Base-by-base conservation (phyloP, 1,139 yeast genomes). In the Saccharomycopsis hybrid region DNA sequence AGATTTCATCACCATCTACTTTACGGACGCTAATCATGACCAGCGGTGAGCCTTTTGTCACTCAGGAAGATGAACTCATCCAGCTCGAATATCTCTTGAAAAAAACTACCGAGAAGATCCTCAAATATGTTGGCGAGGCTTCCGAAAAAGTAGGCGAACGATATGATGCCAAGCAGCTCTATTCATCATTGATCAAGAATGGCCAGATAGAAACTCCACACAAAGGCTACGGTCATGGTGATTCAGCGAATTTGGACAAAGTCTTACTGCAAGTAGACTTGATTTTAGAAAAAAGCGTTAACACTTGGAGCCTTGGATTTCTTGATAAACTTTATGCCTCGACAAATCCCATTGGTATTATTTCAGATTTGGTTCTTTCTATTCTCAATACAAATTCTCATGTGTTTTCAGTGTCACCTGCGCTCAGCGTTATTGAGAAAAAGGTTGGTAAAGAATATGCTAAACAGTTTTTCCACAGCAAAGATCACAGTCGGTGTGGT, bases 241-340 rank as follows among this genome's bases (percentile, higher is more conserved):
- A 24, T 4, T 9, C 43, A 5, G 13, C 43, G 7, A 62, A 62
- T 5, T 24, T 33, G 13, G 38, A 37, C 4, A 74, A 75, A 4
- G 68, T 85, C 3, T 64, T 76, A 43, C 63, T 63, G 2, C 71
- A 77, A 11, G 73, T 85, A 48, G 84, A 84, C 57, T 66, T 71
- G 44, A 78, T 87, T 2, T 67, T 87, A 55, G 66, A 76, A 46
- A 77, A 82, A 60, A 83, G 94, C 0, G 89, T 85, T 40, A 85
- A 82, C 53, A 87, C 95, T 0, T 87, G 95, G 95, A 85, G 83
- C 60, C 84, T 86, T 0, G 95, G 95, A 1, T 87, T 87, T 59
- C 66, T 87, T 68, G 96, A 87, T 64, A 87, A 87, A 64, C 69
- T 87, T 53, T 87, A 86, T 60, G 95, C 95, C 0, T 78, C 88